Evolutionary conservation across 129 eudicot genomes (phyloP).

Genomic region (Rutidosis leptorrhynchoides): DNA sequence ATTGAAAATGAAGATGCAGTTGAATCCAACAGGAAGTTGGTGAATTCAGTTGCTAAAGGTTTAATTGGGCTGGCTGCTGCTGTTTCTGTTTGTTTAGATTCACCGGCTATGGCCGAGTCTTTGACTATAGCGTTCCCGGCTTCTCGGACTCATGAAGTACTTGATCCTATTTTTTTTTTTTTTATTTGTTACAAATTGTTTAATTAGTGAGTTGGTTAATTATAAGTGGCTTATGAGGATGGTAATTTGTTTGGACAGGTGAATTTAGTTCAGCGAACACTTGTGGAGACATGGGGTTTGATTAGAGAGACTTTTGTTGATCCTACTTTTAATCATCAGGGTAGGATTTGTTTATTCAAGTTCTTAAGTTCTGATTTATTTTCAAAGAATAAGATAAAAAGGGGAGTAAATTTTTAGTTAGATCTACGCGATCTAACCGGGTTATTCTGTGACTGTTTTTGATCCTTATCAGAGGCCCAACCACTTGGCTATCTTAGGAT

Average conservation of each 20-base stretch:
- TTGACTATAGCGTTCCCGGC: slow-evolving; percentile 88
- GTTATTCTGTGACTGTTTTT: neutral
- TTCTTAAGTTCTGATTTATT: too few species aligned
- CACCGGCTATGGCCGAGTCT: slow-evolving; percentile 83
- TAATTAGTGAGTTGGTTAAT: neutral
- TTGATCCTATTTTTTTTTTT: neutral
- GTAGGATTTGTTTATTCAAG: slow-evolving; percentile 24
- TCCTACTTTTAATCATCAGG: slow-evolving; percentile 94
- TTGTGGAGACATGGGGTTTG: slow-evolving; percentile 96
- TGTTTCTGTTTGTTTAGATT: slow-evolving; percentile 46
- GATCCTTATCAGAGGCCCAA: neutral
- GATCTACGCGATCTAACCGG: too few species aligned
- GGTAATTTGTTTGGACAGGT: slow-evolving; percentile 44
- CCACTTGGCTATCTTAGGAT: neutral
- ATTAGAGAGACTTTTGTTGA: slow-evolving; percentile 93
- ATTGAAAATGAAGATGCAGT: slow-evolving; percentile 2
- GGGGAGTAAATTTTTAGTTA: too few species aligned
- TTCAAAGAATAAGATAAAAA: too few species aligned
- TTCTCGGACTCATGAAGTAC: slow-evolving; percentile 85
- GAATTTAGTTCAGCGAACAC: slow-evolving; percentile 92
- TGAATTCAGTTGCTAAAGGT: slow-evolving; percentile 48
- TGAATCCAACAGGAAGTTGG: slow-evolving; percentile 34
- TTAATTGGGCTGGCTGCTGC: slow-evolving; percentile 81
- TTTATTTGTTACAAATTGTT: neutral
- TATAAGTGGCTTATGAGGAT: slow-evolving; percentile 6